Conservation (phyloP, 2,329 filamentous ascomycete species). For the Chrysosphaeria jannelii region DNA sequence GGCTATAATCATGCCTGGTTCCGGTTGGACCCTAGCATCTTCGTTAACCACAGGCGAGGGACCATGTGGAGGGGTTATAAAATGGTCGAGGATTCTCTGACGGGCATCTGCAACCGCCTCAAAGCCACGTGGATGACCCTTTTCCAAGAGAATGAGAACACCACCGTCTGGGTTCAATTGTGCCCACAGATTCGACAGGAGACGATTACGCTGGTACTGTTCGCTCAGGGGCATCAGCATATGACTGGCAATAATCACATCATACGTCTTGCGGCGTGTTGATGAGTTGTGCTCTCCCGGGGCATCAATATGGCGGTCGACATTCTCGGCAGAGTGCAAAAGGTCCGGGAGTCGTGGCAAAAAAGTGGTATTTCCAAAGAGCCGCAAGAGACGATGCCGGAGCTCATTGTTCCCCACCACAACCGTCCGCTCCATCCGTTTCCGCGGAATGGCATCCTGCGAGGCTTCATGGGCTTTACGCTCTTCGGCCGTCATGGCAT, state of each 20-base stretch:
- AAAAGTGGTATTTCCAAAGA: conserved; percentile 76
- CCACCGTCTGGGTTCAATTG: conserved; percentile 62
- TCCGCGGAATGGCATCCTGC: conserved; percentile 17
- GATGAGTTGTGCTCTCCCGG: conserved; percentile 13
- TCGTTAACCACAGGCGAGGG: conserved; percentile 7
- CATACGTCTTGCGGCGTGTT: conserved; percentile 41
- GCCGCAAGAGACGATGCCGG: conserved; percentile 39
- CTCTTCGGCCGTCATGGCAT: conserved; percentile 6
- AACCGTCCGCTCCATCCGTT: conserved; percentile 57
- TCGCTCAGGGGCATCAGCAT: conserved; percentile 47
- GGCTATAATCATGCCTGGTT: conserved; percentile 30
- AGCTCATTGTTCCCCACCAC: conserved; percentile 48
- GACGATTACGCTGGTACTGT: conserved; percentile 43
- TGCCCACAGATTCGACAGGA: conserved; percentile 72
- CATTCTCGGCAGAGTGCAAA: conserved; percentile 29
- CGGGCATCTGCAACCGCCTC: conserved; percentile 71
- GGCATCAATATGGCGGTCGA: conserved; percentile 26
- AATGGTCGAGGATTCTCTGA: conserved; percentile 43
- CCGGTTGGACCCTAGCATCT: neutral
- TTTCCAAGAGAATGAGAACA: conserved; percentile 65
- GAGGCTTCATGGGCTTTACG: neutral
- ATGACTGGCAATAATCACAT: conserved; percentile 74
- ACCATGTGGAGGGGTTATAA: conserved; percentile 40
- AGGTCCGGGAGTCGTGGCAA: conserved; percentile 78
- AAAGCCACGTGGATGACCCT: conserved; percentile 72